phyloP scores from a whole-genome alignment of 2,329 filamentous ascomycete species.

The Hysterium pulicare region DNA sequence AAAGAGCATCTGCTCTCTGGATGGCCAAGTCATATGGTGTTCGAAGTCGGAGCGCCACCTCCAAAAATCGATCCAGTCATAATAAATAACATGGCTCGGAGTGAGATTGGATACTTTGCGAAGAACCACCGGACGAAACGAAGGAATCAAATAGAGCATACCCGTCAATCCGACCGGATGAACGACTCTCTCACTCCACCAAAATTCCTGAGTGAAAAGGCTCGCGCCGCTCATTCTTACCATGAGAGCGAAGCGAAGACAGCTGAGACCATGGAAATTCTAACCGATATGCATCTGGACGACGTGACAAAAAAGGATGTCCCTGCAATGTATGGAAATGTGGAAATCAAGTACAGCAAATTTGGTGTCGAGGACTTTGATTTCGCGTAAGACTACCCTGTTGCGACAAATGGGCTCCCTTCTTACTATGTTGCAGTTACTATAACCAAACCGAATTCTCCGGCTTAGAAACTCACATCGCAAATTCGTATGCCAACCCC shows the following conservation, averaged over 20 bases:
- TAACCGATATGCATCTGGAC: conserved; percentile 68
- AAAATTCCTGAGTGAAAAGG: conserved; percentile 93
- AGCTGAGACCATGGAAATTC: conserved; percentile 58
- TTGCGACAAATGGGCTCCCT: neutral
- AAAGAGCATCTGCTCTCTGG: conserved; percentile 81
- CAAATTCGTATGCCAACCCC: conserved; percentile 93
- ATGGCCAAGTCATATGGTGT: conserved; percentile 81
- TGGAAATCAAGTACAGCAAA: conserved; percentile 98
- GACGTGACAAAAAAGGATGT: conserved; percentile 74
- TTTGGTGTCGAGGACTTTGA: conserved; percentile 99
- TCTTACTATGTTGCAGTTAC: conserved; percentile 55
- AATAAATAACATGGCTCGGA: conserved; percentile 63
- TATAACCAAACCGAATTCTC: conserved; percentile 94
- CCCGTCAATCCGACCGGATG: conserved; percentile 59
- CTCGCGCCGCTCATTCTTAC: conserved; percentile 56
- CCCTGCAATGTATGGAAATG: conserved; percentile 83
- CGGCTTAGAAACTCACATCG: conserved; percentile 91
- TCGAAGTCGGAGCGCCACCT: conserved; percentile 81
- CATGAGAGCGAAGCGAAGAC: conserved; percentile 28
- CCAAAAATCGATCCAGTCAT: conserved; percentile 69
- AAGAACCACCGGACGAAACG: conserved; percentile 69
- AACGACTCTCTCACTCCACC: conserved; percentile 68
- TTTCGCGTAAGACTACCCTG: conserved; percentile 64
- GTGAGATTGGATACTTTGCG: conserved; percentile 75
- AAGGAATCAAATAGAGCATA: conserved; percentile 81